A percentile compares a stretch with the other conserved stretches of the same genome.
Conservation (phyloP, 2,329 filamentous ascomycete genomes). For the Penicillium sp. region DNA sequence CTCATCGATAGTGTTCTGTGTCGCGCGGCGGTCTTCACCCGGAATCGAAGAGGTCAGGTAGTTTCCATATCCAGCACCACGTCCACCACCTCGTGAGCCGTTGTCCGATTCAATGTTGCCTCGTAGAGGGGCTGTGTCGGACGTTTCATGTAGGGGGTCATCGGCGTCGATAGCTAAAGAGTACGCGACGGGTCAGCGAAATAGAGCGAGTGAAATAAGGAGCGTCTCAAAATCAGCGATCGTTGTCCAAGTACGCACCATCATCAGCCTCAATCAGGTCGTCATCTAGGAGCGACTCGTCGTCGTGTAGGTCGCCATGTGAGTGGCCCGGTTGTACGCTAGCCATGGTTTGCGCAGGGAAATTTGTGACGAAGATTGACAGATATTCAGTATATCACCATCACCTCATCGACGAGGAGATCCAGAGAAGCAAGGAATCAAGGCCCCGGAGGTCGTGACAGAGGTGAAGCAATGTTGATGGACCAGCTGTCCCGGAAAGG, state of each 20-base stretch:
- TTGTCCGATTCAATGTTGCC: constrained; percentile 75
- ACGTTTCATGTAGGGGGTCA: constrained; percentile 72
- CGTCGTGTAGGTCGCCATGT: constrained; percentile 64
- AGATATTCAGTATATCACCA: constrained; percentile 18
- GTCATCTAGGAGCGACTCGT: constrained; percentile 66
- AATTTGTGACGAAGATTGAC: constrained; percentile 6
- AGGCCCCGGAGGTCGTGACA: constrained; percentile 8
- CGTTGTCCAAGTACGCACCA: constrained; percentile 53
- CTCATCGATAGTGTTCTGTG: constrained; percentile 94
- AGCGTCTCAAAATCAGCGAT: not conserved
- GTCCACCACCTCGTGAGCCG: constrained; percentile 47
- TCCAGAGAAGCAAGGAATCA: constrained; percentile 8
- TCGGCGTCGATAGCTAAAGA: constrained; percentile 82
- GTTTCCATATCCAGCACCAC: constrained; percentile 68
- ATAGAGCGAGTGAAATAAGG: not conserved
- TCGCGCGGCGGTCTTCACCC: constrained; percentile 87
- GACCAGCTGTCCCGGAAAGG: constrained; percentile 38
- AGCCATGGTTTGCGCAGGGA: constrained; percentile 34
- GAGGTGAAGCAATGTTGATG: constrained; percentile 21
- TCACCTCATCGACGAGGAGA: constrained; percentile 16
- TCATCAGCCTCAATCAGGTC: constrained; percentile 81
- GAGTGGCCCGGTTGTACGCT: constrained; percentile 48
- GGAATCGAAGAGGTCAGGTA: constrained; percentile 89
- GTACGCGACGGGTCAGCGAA: constrained; percentile 5
- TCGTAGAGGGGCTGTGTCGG: constrained; percentile 77